Base-by-base conservation (phyloP, 495 filamentous ascomycete species). In the Neurospora intermedia region DNA sequence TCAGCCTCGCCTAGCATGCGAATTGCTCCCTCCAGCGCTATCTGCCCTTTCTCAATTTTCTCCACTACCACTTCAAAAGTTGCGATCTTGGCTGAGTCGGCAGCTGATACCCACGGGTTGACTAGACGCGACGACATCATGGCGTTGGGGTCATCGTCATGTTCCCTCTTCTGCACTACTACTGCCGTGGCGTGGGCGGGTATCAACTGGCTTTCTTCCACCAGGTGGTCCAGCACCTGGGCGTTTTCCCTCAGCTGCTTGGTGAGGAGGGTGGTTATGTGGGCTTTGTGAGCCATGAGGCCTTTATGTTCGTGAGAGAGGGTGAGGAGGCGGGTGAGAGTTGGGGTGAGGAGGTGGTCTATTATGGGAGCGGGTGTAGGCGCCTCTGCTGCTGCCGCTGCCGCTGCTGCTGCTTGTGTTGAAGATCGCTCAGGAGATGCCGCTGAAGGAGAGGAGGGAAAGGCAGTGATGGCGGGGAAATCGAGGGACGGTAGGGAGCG, bases 121-220 rank as follows among this genome's bases (percentile, higher is more conserved):
- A 86, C 79, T 45, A 81, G 78, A 71, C 81, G 75, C 6, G 76
- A 74, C 0, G 73, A 72, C 9, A 75, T 74, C 8, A 46, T 46
- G 43, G 18, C 18, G 9, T 78, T 69, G 0, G 77, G 78, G 38
- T 77, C 78, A 11, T 75, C 46, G 13, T 77, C 73, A 8, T 75
- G 76, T n/a, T 73, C 66, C 43, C 76, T 78, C 18, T 78, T 74
- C 16, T 31, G 27, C 27, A 31, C 27, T 31, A 48, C 70, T 11
- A 77, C 77, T 2, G 85, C 83, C 62, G 88, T 78, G 1, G 90
- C 89, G 71, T 91, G 88, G 46, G 86, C 84, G 0, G 88, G 89
- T 2, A 93, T 85, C 6, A 93, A 83, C 71, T 92, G 90, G 75
- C 89, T 92, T 74, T 93, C 91, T 43, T 92, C 88, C 15, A 85